phyloP scores from a whole-genome alignment of 768 basidiomycete genomes.

The Auricularia heimuer region DNA sequence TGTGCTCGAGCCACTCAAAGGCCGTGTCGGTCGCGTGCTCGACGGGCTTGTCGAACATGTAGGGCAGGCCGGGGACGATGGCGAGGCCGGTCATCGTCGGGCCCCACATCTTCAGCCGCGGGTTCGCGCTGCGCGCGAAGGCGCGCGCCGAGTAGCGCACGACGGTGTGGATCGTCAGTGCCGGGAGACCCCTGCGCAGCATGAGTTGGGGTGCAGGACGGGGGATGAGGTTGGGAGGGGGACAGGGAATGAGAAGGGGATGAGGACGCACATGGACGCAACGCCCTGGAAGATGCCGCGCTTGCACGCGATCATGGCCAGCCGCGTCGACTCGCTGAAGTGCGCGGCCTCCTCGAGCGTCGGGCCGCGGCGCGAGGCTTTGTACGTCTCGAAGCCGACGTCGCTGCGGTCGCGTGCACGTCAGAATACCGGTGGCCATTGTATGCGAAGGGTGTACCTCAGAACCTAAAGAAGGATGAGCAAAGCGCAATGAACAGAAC shows the following conservation, averaged over 20 bases:
- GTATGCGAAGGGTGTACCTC: neutral
- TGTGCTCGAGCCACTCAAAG: conserved; percentile 62
- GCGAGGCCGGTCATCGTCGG: conserved; percentile 59
- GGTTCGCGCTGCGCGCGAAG: conserved; percentile 46
- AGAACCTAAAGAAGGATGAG: neutral
- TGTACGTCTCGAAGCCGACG: conserved; percentile 74
- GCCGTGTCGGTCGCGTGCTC: conserved; percentile 56
- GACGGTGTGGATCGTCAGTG: conserved; percentile 76
- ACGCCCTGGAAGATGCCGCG: conserved; percentile 73
- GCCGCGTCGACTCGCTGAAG: conserved; percentile 59
- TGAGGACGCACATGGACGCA: conserved; percentile 58
- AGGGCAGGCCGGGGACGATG: conserved; percentile 63
- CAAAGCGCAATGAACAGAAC: neutral
- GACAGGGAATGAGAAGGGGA: no score
- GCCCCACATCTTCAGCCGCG: conserved; percentile 58
- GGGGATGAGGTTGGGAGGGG: no score
- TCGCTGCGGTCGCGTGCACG: conserved; percentile 30
- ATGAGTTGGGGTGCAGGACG: no score
- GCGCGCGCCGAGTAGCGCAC: conserved; percentile 64
- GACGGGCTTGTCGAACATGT: conserved; percentile 71
- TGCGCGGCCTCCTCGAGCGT: conserved; percentile 54
- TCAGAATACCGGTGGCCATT: neutral
- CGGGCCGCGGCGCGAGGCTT: conserved; percentile 59
- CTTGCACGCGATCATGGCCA: conserved; percentile 63
- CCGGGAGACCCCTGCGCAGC: conserved; percentile 58